Base-by-base conservation (phyloP, 108 stramenopile genomes). In the Thalassiosira profunda region DNA sequence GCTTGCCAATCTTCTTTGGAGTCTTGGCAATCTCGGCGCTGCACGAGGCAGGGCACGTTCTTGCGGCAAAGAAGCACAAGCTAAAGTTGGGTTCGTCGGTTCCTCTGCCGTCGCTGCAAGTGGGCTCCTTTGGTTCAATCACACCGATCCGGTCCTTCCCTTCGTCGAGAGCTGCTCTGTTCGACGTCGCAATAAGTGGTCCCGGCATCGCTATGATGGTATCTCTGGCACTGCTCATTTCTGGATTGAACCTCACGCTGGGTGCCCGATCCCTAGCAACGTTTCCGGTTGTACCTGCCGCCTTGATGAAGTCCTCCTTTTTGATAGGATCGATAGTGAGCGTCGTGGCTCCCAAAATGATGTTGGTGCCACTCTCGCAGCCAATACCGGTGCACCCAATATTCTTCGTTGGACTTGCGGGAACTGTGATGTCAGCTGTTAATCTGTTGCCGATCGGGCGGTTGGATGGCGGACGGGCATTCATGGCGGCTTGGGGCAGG, bases 391-490 rank as follows among this genome's bases (percentile, higher is more conserved):
- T 97, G 35, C 97, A 98, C 61, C 95, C 95, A 7, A 45, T 92
- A 18, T 88, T 91, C 33, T 21, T 96, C 38, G 73, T 91, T 38
- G 97, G 97, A 44, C 65, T 87, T 24, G 66, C 81, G n/a, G 97
- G 96, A n/a, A 53, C 95, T 10, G 48, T 93, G 7, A 77, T 82
- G 14, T 89, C 84, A 31, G 94, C 95, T 9, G 69, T 97, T n/a
- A 92, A 95, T 61, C 60, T 95, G 34, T 58, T 97, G 41, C 97
- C 97, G 0, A 84, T 98, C 29, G 94, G 94, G 33, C 66, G 93
- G 45, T 72, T 97, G 14, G 96, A 98, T 67, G 97, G 97, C 20
- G 96, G 94, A 11, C 58, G 96, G n/a, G 91, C 90, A 12, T 75
- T 62, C 42, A 63, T 83, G 35, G 83, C 94, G 5, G 79, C 66